These are phyloP conservation scores for Metarhizium humberi DNA, from an alignment of 2,329 filamentous ascomycete species.

Conservation along the genomic window DNA sequence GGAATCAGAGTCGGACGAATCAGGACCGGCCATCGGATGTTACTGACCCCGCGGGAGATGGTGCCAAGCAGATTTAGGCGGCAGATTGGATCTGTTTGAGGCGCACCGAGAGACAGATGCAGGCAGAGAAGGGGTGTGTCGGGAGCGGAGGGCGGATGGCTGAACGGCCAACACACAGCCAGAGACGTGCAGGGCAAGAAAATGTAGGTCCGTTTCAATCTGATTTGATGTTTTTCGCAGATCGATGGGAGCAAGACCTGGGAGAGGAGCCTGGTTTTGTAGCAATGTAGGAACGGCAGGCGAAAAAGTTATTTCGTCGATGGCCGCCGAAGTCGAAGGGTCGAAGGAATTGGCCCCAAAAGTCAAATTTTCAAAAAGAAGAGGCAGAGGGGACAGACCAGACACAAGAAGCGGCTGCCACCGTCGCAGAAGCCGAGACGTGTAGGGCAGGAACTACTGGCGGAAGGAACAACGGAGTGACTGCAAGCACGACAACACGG, in stretches of 20 bases:
- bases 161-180: not conserved
- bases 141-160: not conserved
- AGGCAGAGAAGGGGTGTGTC: not conserved
- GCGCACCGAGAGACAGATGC: too few species aligned
- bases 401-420: not conserved
- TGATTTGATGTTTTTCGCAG: not conserved
- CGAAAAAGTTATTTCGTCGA: not conserved
- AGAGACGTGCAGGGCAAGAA: not conserved
- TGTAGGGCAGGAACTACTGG: not conserved
- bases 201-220: not conserved
- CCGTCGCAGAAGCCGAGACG: not conserved
- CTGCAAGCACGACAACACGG: not conserved
- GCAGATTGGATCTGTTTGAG: not conserved
- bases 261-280: not conserved
- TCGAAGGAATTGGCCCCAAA: not conserved
- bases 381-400: not conserved
- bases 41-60: not conserved
- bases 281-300: not conserved
- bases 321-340: not conserved
- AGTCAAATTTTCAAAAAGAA: not conserved
- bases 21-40: conserved; percentile 4
- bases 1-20: conserved; percentile 5
- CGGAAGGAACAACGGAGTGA: not conserved
- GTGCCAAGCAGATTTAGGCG: not conserved
- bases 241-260: too few species aligned